Evolutionary conservation across 1,284 basidiomycete genomes (phyloP), one percentile per base, ranked within the genome.

Genomic region (Schizophyllum commune): DNA sequence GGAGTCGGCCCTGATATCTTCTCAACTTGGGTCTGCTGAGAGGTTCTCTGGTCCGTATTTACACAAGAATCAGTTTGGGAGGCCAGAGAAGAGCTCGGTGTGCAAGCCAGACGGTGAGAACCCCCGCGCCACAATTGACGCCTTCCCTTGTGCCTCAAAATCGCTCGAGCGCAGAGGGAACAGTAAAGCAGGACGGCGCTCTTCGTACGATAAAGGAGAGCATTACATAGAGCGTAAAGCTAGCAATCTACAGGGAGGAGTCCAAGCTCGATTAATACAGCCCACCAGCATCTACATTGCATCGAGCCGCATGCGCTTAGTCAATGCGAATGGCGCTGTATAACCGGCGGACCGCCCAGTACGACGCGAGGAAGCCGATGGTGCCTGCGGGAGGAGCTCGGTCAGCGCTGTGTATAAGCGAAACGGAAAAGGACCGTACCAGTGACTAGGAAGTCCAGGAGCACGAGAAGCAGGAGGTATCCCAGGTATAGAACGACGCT

Each of bases 401-500:
- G 55, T 61, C 32, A 57, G 58, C 32, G 62, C 19, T 17, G 15
- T 17, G 7, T 54, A 52, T 52, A 2, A 32, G 21, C 9, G 54
- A 34, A 9, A 59, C 54, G 52, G 53, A 60, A 20, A 60, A 20
- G 34, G 57, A 59, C 76, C 78, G 68, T 73, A 81, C 94, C 94
- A 60, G 93, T 94, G 59, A 96, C 81, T 51, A 98, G 79, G 80
- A 97, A 98, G 72, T 93, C 86, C 53, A 98, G 78, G 15, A 95
- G 71, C 15, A 87, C 85, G 60, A 98, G 83, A 22, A 98, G 80
- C 69, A 90, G 81, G 61, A 99, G 79, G 73, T 98, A 99, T 32
- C 96, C 95, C 56, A 98, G 79, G 76, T 96, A 99, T 32, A 99
- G 80, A 20, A 91, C 81, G 57, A 92, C 83, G 69, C 92, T 94